Percentiles rank a stretch among this genome's conserved stretches.
Conservation (phyloP, 805 yeast species). For the Ogataea ganodermae region DNA sequence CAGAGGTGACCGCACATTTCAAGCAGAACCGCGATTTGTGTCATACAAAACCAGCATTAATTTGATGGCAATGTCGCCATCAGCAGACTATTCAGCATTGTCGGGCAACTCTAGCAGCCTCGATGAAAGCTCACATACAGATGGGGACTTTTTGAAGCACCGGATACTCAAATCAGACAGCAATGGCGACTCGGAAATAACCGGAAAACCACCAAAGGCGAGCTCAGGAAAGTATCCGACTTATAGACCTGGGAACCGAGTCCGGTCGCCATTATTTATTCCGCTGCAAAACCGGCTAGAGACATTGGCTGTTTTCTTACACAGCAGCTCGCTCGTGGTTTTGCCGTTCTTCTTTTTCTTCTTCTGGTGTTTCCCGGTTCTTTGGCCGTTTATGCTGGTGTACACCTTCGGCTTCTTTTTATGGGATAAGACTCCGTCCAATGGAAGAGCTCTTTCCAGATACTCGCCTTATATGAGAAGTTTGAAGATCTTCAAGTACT, state of each 20-base stretch:
- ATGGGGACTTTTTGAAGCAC: not conserved
- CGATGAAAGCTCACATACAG: not conserved
- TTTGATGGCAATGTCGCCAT: slow-evolving; percentile 5
- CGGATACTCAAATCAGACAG: not conserved
- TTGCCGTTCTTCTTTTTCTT: slow-evolving; percentile 57
- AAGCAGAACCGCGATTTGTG: too few relatives aligned
- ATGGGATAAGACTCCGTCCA: slow-evolving; percentile 67
- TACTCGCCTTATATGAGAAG: slow-evolving; percentile 59
- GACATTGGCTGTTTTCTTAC: slow-evolving; percentile 71
- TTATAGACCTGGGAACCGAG: slow-evolving; percentile 33
- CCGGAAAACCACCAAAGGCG: not conserved
- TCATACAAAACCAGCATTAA: too few relatives aligned
- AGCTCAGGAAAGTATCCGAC: slow-evolving; percentile 12
- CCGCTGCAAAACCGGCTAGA: slow-evolving; percentile 62
- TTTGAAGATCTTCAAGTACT: slow-evolving; percentile 64
- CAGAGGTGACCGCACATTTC: too few relatives aligned
- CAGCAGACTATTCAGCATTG: not conserved
- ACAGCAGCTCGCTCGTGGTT: slow-evolving; percentile 67
- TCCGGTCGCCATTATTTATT: slow-evolving; percentile 56
- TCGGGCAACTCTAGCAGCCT: not conserved
- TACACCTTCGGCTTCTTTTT: slow-evolving; percentile 62
- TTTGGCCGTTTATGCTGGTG: slow-evolving; percentile 66
- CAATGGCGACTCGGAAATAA: not conserved
- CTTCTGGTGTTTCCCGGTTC: slow-evolving; percentile 47
- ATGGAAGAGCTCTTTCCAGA: slow-evolving; percentile 67